Percentiles rank a stretch among this genome's conserved stretches.
phyloP scores from a whole-genome alignment of 345 rosid species.

The Turritis glabra region DNA sequence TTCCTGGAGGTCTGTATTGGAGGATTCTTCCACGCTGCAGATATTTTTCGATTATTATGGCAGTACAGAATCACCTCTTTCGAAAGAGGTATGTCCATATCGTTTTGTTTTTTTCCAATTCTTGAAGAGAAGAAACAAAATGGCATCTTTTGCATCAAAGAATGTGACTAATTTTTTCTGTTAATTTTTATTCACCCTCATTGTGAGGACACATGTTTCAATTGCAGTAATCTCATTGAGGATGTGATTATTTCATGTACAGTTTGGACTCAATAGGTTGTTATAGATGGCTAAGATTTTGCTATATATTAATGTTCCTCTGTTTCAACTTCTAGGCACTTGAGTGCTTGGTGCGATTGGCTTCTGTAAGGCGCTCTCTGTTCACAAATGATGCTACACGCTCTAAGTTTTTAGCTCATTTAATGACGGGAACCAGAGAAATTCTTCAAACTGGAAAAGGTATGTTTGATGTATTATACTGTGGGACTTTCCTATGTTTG shows the following conservation, averaged over 20 bases:
- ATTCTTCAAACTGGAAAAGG: slow-evolving; percentile 95
- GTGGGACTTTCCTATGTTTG: neutral
- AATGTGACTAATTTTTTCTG: neutral
- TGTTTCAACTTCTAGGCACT: slow-evolving; percentile 62
- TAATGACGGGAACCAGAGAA: slow-evolving; percentile 97
- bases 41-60: slow-evolving; percentile 95
- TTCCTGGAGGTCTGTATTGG: slow-evolving; percentile 86
- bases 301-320: slow-evolving; percentile 14
- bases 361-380: slow-evolving; percentile 92
- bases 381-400: slow-evolving; percentile 88
- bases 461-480: slow-evolving; percentile 21
- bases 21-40: slow-evolving; percentile 91
- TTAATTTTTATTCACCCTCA: neutral
- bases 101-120: neutral
- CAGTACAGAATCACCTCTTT: slow-evolving; percentile 67
- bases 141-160: slow-evolving; percentile 10
- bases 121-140: slow-evolving; percentile 11
- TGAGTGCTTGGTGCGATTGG: slow-evolving; percentile 98
- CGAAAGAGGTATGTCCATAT: slow-evolving; percentile 79
- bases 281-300: slow-evolving; percentile 5
- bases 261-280: slow-evolving; percentile 11
- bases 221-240: slow-evolving; percentile 12
- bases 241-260: slow-evolving; percentile 20
- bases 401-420: slow-evolving; percentile 83
- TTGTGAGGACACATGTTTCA: neutral